Evolutionary conservation across 1,284 basidiomycete genomes (phyloP).

Genomic region (Fomitopsis schrenkii): DNA sequence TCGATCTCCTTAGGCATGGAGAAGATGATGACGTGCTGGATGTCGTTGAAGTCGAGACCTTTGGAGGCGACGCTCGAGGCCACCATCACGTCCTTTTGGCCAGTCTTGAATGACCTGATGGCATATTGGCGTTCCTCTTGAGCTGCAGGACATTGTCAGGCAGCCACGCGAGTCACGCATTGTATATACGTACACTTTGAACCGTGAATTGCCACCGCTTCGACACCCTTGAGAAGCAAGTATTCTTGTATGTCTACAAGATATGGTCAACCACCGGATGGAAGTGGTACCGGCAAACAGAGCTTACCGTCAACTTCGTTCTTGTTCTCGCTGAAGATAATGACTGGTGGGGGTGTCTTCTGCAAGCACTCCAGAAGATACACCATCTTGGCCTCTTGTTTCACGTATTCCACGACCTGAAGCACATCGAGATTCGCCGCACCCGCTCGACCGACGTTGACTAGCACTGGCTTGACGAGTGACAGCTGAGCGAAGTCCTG

Average conservation of each 20-base stretch:
- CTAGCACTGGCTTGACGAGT: constrained; percentile 87
- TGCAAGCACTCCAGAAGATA: constrained; percentile 97
- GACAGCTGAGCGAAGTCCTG: constrained; percentile 98
- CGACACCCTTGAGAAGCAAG: constrained; percentile 92
- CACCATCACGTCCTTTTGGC: constrained; percentile 99
- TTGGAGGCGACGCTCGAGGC: constrained; percentile 97
- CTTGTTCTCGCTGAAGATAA: constrained; percentile 98
- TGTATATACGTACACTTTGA: constrained; percentile 72
- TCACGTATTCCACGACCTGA: constrained; percentile 98
- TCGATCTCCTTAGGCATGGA: constrained; percentile 99
- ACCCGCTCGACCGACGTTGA: constrained; percentile 97
- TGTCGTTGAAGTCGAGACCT: constrained; percentile 97
- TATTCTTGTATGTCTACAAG: constrained; percentile 94
- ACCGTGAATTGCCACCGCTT: constrained; percentile 98
- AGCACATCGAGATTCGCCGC: constrained; percentile 97
- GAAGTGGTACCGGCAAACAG: neutral
- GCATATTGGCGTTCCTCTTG: constrained; percentile 99
- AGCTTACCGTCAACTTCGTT: constrained; percentile 93
- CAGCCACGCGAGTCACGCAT: neutral
- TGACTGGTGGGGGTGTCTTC: constrained; percentile 97
- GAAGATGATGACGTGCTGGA: constrained; percentile 97
- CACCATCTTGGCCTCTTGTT: constrained; percentile 99
- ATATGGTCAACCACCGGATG: neutral
- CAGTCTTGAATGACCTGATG: constrained; percentile 95
- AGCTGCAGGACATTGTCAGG: constrained; percentile 41